Conservation (phyloP, 1,284 basidiomycete genomes). For the Cutaneotrichosporon sp. region DNA sequence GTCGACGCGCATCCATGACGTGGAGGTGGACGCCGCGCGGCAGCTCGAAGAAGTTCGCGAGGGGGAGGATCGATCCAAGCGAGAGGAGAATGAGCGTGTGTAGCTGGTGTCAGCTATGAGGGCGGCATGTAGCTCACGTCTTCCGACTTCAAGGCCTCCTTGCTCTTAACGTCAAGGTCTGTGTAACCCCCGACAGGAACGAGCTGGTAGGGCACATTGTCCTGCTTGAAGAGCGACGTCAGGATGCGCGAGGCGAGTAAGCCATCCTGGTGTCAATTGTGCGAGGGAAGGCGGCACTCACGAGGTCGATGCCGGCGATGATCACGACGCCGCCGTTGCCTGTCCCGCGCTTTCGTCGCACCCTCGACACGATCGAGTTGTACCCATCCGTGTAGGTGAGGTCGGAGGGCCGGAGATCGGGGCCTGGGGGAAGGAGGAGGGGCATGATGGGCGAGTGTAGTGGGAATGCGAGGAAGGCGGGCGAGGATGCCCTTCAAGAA, state of each 20-base stretch:
- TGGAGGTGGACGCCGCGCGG: constrained; percentile 66
- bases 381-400: constrained; percentile 74
- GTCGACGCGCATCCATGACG: constrained; percentile 91
- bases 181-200: constrained; percentile 88
- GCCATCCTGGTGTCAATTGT: constrained; percentile 39
- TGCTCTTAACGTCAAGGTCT: constrained; percentile 66
- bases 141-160: constrained; percentile 61
- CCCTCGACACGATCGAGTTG: constrained; percentile 71
- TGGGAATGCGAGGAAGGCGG: background rate
- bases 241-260: constrained; percentile 65
- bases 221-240: constrained; percentile 84
- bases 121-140: constrained; percentile 18
- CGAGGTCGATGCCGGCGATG: constrained; percentile 49
- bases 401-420: constrained; percentile 43
- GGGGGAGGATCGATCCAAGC: constrained; percentile 84
- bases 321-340: constrained; percentile 50
- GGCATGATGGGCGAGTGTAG: constrained; percentile 39
- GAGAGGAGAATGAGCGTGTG: constrained; percentile 90
- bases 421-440: constrained; percentile 49
- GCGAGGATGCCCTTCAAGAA: background rate
- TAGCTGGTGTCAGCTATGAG: constrained; percentile 59
- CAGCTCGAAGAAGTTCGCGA: constrained; percentile 61
- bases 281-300: constrained; percentile 27
- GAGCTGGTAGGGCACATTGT: constrained; percentile 87
- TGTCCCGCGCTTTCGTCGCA: constrained; percentile 36